Evolutionary conservation across 2,329 filamentous ascomycete species (phyloP).

Genomic region (Xylaria sp.): DNA sequence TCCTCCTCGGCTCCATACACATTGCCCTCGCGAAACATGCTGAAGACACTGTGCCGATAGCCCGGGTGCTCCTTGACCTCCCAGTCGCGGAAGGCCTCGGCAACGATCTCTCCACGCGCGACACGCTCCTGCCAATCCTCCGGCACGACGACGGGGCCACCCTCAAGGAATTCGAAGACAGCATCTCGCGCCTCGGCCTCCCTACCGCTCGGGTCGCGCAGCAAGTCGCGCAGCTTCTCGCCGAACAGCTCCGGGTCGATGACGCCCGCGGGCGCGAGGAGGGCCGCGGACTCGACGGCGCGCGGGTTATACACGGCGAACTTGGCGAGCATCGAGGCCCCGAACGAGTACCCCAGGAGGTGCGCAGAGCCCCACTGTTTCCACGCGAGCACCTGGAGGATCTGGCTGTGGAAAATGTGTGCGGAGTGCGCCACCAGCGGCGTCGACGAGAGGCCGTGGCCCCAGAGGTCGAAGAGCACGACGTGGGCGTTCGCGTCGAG

Average conservation of each 20-base stretch:
- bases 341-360: conserved; percentile 25
- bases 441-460: conserved; percentile 22
- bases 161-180: conserved; percentile 15
- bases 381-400: conserved; percentile 15
- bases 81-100: conserved; percentile 21
- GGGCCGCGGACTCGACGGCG: neutral
- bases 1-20: conserved; percentile 18
- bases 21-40: conserved; percentile 17
- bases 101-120: conserved; percentile 17
- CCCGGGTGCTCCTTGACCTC: conserved; percentile 20
- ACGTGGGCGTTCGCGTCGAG: conserved; percentile 15
- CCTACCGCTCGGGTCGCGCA: conserved; percentile 1
- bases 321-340: neutral
- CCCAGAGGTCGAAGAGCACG: conserved; percentile 24
- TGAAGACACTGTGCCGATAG: conserved; percentile 16
- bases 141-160: conserved; percentile 22
- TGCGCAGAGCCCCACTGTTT: conserved; percentile 15
- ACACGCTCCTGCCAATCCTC: conserved; percentile 17
- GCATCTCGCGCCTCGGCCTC: conserved; percentile 12
- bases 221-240: neutral
- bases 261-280: conserved; percentile 20
- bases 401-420: conserved; percentile 24
- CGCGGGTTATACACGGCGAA: conserved; percentile 15
- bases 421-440: conserved; percentile 17
- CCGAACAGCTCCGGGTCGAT: neutral